Percentiles rank a stretch among this genome's conserved stretches.
These are phyloP conservation scores for Kodamaea fungicola DNA, from an alignment of 1,139 yeast genomes.

Conservation along the genomic window DNA sequence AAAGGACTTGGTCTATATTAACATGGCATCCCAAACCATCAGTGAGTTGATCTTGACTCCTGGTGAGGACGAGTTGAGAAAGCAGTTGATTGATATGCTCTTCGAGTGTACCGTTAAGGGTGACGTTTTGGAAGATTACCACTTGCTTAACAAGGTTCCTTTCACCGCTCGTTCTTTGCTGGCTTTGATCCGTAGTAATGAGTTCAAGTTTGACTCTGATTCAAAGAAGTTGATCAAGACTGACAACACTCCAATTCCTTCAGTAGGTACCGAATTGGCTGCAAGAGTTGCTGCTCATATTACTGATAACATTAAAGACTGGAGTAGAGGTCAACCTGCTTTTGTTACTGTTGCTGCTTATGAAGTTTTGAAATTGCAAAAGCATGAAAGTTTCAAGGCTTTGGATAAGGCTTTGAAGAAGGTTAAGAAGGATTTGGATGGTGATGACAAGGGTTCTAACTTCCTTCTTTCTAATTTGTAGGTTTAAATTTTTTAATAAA, in stretches of 20 bases:
- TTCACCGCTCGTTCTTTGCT: slow-evolving; percentile 76
- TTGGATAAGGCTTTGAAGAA: slow-evolving; percentile 55
- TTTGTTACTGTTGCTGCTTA: slow-evolving; percentile 72
- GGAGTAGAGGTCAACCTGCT: slow-evolving; percentile 79
- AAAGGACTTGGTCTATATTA: slow-evolving; percentile 51
- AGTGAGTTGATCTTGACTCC: slow-evolving; percentile 64
- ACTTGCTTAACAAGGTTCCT: slow-evolving; percentile 63
- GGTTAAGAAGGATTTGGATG: slow-evolving; percentile 47
- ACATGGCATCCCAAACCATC: slow-evolving; percentile 79
- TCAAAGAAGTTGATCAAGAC: slow-evolving; percentile 46
- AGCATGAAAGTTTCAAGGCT: slow-evolving; percentile 33
- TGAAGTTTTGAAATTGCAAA: slow-evolving; percentile 47
- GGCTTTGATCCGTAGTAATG: slow-evolving; percentile 71
- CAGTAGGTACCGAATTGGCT: slow-evolving; percentile 66
- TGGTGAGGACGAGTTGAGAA: slow-evolving; percentile 50
- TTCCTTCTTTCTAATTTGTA: slow-evolving; percentile 44
- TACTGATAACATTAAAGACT: slow-evolving; percentile 45
- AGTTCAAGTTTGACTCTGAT: slow-evolving; percentile 61
- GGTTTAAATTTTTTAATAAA: slow-evolving; percentile 4
- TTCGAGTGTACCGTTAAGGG: slow-evolving; percentile 59
- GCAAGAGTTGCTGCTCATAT: slow-evolving; percentile 48
- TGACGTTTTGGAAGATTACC: slow-evolving; percentile 65
- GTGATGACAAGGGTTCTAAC: slow-evolving; percentile 76
- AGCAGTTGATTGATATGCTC: slow-evolving; percentile 51
- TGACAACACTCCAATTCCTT: slow-evolving; percentile 46